Evolutionary conservation across 805 yeast species (phyloP).

Genomic region (Zygosaccharomyces siamensis): DNA sequence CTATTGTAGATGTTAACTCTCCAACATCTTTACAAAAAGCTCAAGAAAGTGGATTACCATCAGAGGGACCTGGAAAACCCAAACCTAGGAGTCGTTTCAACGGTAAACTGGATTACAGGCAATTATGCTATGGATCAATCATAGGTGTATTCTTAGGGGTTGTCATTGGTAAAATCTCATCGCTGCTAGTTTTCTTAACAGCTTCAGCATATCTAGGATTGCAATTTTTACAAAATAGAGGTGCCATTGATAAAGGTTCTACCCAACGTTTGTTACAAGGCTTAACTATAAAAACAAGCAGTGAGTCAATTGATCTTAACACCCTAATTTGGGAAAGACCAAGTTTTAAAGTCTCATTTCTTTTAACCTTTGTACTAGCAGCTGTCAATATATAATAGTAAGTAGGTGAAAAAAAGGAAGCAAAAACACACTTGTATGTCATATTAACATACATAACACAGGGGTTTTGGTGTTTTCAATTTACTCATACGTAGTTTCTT

Average conservation of each 20-base stretch:
- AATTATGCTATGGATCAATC: slow-evolving; percentile 30
- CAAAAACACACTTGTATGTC: slow-evolving; percentile 2
- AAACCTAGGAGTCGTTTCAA: slow-evolving; percentile 5
- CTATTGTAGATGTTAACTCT: slow-evolving; percentile 17
- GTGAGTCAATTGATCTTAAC: slow-evolving; percentile 20
- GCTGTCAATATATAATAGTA: slow-evolving; percentile 22
- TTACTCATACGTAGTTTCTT: slow-evolving; percentile 36
- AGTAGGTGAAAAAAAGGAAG: not conserved
- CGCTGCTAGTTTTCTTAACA: slow-evolving; percentile 21
- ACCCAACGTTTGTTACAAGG: slow-evolving; percentile 13
- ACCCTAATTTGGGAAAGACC: slow-evolving; percentile 21
- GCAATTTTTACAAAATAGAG: slow-evolving; percentile 28
- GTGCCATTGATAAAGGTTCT: slow-evolving; percentile 20
- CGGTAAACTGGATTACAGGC: slow-evolving; percentile 21
- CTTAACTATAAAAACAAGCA: slow-evolving; percentile 22
- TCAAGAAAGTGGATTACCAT: slow-evolving; percentile 14
- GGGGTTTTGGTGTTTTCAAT: not conserved
- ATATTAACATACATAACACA: not conserved
- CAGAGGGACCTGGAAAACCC: slow-evolving; percentile 8
- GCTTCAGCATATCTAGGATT: slow-evolving; percentile 21
- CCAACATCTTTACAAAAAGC: slow-evolving; percentile 9
- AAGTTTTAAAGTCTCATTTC: slow-evolving; percentile 26
- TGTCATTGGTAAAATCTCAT: slow-evolving; percentile 27
- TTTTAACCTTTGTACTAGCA: slow-evolving; percentile 24
- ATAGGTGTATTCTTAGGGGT: slow-evolving; percentile 28